A percentile compares a stretch with the other conserved stretches of the same genome.
Evolutionary conservation across 2,329 filamentous ascomycete species (phyloP).

Genomic region (Penicillium sp.): DNA sequence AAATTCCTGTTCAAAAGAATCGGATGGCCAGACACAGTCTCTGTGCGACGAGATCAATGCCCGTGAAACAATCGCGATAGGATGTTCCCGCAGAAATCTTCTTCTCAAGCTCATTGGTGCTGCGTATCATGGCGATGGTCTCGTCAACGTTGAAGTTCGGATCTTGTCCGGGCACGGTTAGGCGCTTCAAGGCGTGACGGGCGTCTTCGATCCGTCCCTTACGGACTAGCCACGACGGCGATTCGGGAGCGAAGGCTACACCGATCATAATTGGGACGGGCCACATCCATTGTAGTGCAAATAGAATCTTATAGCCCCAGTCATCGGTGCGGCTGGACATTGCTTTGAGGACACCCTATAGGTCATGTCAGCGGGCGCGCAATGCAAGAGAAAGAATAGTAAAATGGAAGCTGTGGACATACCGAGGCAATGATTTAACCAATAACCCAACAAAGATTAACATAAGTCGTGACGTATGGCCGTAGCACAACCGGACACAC

Average conservation of each 20-base stretch:
- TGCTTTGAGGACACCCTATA: conserved; percentile 7
- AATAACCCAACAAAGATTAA: conserved; percentile 43
- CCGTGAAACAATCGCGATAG: conserved; percentile 9
- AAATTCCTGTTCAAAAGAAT: not conserved
- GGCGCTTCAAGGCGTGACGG: conserved; percentile 37
- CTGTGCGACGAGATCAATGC: conserved; percentile 7
- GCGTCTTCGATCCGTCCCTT: conserved; percentile 44
- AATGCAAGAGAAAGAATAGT: not conserved
- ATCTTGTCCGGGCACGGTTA: conserved; percentile 49
- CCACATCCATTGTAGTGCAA: conserved; percentile 52
- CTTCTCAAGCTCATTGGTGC: conserved; percentile 10
- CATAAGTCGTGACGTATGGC: conserved; percentile 10
- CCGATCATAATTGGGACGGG: conserved; percentile 47
- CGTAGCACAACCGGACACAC: conserved; percentile 9
- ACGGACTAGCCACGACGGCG: conserved; percentile 39
- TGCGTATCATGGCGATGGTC: conserved; percentile 10
- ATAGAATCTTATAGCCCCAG: conserved; percentile 52
- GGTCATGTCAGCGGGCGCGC: not conserved
- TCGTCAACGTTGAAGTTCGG: conserved; percentile 64
- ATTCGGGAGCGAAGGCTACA: conserved; percentile 42
- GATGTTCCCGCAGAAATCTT: not conserved
- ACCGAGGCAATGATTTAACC: conserved; percentile 42
- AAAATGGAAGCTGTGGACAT: conserved; percentile 21
- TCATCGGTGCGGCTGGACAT: conserved; percentile 35
- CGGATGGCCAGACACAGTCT: not conserved